Conservation (phyloP, 306 rosid genomes). For the Erythrophleum fordii region DNA sequence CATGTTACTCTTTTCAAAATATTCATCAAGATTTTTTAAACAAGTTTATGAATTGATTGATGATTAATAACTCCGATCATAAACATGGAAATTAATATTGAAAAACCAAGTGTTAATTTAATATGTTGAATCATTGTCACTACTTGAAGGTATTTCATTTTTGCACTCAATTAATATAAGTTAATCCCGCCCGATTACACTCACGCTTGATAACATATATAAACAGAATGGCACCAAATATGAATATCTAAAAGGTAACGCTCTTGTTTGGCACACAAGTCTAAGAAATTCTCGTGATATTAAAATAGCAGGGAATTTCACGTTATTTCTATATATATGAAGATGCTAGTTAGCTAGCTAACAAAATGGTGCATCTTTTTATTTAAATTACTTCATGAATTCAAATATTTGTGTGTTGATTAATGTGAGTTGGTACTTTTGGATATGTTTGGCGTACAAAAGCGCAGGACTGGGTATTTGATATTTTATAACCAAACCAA, state of each 20-base stretch:
- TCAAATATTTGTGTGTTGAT: background rate
- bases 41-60: background rate
- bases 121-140: too few relatives aligned
- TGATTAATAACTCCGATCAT: background rate
- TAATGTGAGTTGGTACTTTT: background rate
- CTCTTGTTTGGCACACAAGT: background rate
- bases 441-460: background rate
- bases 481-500: background rate
- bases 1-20: background rate
- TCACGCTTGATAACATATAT: background rate
- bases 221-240: background rate
- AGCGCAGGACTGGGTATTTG: too few relatives aligned
- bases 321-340: too few relatives aligned
- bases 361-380: background rate
- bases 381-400: background rate
- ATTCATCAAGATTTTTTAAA: background rate
- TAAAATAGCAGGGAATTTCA: too few relatives aligned
- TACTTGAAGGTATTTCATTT: background rate
- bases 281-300: background rate
- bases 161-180: background rate
- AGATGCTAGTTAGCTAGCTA: background rate
- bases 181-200: background rate
- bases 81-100: background rate
- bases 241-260: background rate
- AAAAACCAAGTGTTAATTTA: too few relatives aligned